phyloP scores from a whole-genome alignment of 2,329 filamentous ascomycete genomes.

The Botrytis fragariae region DNA sequence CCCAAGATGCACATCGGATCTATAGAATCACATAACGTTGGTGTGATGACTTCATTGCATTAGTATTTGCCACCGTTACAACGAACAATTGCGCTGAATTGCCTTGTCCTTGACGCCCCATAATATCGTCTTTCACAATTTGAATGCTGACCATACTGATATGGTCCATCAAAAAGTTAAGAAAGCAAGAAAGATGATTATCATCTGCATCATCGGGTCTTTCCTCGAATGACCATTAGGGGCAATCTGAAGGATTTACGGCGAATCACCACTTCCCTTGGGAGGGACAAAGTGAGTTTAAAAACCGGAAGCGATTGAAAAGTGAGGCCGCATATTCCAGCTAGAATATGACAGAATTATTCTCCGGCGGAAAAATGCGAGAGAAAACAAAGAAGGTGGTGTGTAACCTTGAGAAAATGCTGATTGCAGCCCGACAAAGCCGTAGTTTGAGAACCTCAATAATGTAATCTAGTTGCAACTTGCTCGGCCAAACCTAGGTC shows the following conservation, averaged over 20 bases:
- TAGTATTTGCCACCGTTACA: constrained; percentile 9
- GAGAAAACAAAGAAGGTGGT: constrained; percentile 19
- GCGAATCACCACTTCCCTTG: constrained; percentile 9
- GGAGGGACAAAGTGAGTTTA: constrained; percentile 1
- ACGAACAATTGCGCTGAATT: neutral
- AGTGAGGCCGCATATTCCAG: constrained; percentile 15
- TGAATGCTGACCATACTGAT: constrained; percentile 17
- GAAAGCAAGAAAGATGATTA: constrained; percentile 8
- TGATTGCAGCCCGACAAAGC: constrained; percentile 27
- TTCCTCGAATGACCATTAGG: constrained; percentile 15
- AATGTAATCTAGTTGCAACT: constrained; percentile 20
- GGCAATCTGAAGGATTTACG: constrained; percentile 6
- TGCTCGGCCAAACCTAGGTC: constrained; percentile 34
- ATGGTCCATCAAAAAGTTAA: neutral
- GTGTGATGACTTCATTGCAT: constrained; percentile 18
- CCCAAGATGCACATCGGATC: constrained; percentile 16
- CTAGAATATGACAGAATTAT: constrained; percentile 19
- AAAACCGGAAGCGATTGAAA: constrained; percentile 10
- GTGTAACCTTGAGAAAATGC: constrained; percentile 27
- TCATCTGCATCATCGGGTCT: constrained; percentile 16
- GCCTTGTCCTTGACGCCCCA: constrained; percentile 7
- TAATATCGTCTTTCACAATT: constrained; percentile 3
- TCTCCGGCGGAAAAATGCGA: constrained; percentile 24
- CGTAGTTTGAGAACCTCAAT: constrained; percentile 15
- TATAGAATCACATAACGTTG: constrained; percentile 17